phyloP scores from a whole-genome alignment of 805 yeast species.

The Kluyveromyces dobzhanskii region DNA sequence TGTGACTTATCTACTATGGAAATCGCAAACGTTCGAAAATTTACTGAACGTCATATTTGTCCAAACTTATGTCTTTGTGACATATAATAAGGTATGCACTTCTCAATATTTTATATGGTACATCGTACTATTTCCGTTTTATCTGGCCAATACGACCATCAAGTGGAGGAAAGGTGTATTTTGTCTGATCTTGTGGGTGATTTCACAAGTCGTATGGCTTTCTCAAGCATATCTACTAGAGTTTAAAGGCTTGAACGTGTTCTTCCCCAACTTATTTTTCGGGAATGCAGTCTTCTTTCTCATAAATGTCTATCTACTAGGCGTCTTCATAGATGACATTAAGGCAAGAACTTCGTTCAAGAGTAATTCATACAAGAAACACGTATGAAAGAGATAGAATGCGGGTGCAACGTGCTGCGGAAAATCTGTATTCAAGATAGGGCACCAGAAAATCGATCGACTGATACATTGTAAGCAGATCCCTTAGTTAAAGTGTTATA shows the following conservation, averaged over 20 bases:
- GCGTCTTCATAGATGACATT: slow-evolving; percentile 43
- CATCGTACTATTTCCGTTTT: slow-evolving; percentile 73
- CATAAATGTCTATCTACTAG: slow-evolving; percentile 53
- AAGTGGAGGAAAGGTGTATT: slow-evolving; percentile 32
- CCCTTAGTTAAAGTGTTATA: no score
- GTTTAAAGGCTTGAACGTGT: slow-evolving; percentile 62
- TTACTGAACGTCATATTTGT: slow-evolving; percentile 53
- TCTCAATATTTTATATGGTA: slow-evolving; percentile 97
- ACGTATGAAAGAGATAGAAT: no score
- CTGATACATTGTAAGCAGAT: no score
- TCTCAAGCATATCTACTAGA: slow-evolving; percentile 70
- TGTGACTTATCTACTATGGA: slow-evolving; percentile 16
- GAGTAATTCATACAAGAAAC: not conserved
- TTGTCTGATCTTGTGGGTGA: slow-evolving; percentile 51
- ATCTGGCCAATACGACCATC: slow-evolving; percentile 40
- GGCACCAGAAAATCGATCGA: no score
- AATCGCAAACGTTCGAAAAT: slow-evolving; percentile 27
- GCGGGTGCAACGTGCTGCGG: no score
- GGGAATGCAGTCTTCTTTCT: slow-evolving; percentile 53
- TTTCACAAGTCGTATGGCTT: slow-evolving; percentile 72
- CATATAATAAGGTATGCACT: slow-evolving; percentile 78
- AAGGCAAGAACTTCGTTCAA: slow-evolving; percentile 1
- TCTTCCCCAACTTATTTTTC: slow-evolving; percentile 48
- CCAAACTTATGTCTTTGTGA: slow-evolving; percentile 70
- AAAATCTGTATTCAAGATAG: no score